A percentile compares a stretch with the other conserved stretches of the same genome.
phyloP scores from a whole-genome alignment of 2,329 filamentous ascomycete species.

The Cryphonectria naterciae region DNA sequence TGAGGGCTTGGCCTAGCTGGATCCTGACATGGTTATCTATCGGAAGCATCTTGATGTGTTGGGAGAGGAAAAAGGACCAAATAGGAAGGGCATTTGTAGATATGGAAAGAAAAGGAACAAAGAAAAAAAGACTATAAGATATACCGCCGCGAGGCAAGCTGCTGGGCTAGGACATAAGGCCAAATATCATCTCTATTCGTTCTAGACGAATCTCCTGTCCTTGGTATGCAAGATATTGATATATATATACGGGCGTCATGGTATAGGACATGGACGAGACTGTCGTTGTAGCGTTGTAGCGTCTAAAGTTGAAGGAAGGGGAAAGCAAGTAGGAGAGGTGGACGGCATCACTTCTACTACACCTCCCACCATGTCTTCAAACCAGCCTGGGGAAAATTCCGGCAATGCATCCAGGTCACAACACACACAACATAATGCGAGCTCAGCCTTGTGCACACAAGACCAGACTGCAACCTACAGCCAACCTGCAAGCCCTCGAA shows the following conservation, averaged over 20 bases:
- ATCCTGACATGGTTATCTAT: not conserved
- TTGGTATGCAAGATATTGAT: not conserved
- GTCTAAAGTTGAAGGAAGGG: not conserved
- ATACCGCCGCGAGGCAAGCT: constrained; percentile 25
- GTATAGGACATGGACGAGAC: not conserved
- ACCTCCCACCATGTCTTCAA: not conserved
- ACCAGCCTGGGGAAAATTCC: not conserved
- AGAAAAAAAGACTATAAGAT: not conserved
- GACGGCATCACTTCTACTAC: not conserved
- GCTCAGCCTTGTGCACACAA: not conserved
- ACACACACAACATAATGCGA: not conserved
- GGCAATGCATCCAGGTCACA: not conserved
- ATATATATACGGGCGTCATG: not conserved
- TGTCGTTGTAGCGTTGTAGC: not conserved
- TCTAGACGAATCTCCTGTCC: not conserved
- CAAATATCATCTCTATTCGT: not conserved
- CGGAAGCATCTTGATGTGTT: not conserved
- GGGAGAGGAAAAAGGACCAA: not conserved
- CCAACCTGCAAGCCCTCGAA: not conserved
- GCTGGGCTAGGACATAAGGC: not conserved
- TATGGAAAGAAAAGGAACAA: not conserved
- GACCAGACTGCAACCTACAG: not conserved
- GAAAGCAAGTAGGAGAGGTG: not conserved
- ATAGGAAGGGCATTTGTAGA: not conserved
- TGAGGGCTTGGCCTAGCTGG: not conserved